Evolutionary conservation across 805 yeast species (phyloP).

Genomic region (Candida succiphila): DNA sequence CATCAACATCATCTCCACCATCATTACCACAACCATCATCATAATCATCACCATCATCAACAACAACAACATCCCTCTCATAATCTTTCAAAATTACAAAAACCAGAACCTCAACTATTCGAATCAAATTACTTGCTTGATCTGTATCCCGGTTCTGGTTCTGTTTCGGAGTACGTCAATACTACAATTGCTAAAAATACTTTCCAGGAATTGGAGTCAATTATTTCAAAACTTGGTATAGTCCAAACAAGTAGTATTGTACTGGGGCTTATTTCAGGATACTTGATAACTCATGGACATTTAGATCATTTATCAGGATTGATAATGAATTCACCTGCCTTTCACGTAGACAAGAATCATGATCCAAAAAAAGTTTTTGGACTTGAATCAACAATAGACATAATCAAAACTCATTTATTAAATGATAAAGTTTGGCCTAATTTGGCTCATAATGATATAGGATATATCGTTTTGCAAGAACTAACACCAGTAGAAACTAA

Average conservation of each 20-base stretch:
- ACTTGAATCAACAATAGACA: constrained; percentile 36
- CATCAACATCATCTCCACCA: too few relatives aligned
- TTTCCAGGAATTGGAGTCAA: not conserved
- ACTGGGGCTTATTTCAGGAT: constrained; percentile 28
- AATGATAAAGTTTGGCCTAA: constrained; percentile 81
- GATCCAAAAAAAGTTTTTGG: constrained; percentile 43
- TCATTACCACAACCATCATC: too few relatives aligned
- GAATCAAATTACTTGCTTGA: constrained; percentile 5
- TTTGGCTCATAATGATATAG: constrained; percentile 29
- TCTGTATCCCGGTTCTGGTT: constrained; percentile 9
- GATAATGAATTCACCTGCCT: constrained; percentile 56
- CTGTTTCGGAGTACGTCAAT: constrained; percentile 5
- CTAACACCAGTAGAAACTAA: too few relatives aligned
- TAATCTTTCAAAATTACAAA: not conserved
- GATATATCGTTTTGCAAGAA: too few relatives aligned
- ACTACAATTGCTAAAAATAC: not conserved
- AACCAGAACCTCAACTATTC: too few relatives aligned
- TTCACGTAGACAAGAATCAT: constrained; percentile 9
- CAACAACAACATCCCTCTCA: not conserved
- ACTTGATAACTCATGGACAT: constrained; percentile 73
- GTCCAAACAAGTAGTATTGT: constrained; percentile 13
- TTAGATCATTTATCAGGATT: constrained; percentile 70
- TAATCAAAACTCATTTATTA: constrained; percentile 48
- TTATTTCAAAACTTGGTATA: constrained; percentile 2
- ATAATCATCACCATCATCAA: too few relatives aligned